Evolutionary conservation across 1,284 basidiomycete genomes (phyloP), one percentile per base, ranked within the genome.

Genomic region (Ceratobasidium papillatum): DNA sequence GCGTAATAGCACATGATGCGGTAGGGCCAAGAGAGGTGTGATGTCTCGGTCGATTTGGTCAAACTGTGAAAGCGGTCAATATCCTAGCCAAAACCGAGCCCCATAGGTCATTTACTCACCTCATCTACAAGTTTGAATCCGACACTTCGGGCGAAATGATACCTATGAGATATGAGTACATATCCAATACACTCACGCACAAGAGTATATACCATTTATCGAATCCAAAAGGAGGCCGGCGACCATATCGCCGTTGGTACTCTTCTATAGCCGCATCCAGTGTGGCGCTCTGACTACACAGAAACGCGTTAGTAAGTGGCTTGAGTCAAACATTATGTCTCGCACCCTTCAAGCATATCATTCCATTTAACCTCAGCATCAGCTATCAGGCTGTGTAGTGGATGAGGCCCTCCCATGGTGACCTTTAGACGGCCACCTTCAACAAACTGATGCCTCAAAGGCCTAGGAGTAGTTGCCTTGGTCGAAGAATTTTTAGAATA

Each of bases 261-360:
- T 80, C 88, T 25, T 79, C 79, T 0, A 86, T 86, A 3, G 89
- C 90, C 73, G 86, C 83, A 22, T 82, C 80, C 3, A 91, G 80
- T 0, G 86, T 88, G 61, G 80, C 85, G 75, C 87, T 89, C 71
- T 90, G 88, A 54, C 80, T 79, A 8, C 3, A 32, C 7, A 43
- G 30, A 38, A 25, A 8, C 56, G 12, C 45, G 51, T 25, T 22
- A 12, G 30, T n/a, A 54, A 27, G 47, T 5, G 34, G n/a, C 34
- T 32, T 30, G 12, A 38, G 7, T 8, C 3, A n/a, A 30, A 62
- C n/a, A 9, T 27, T 8, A 9, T 43, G 14, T 36, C 12, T 52
- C 73, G 14, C 32, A 75, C 66, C 75, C 41, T 34, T 59, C 38
- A 17, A 72, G 32, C 32, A 63, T 62, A 12, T 54, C 51, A 22